These are phyloP conservation scores for Colletotrichum simmondsii DNA, from an alignment of 2,329 filamentous ascomycete species.

Conservation along the genomic window DNA sequence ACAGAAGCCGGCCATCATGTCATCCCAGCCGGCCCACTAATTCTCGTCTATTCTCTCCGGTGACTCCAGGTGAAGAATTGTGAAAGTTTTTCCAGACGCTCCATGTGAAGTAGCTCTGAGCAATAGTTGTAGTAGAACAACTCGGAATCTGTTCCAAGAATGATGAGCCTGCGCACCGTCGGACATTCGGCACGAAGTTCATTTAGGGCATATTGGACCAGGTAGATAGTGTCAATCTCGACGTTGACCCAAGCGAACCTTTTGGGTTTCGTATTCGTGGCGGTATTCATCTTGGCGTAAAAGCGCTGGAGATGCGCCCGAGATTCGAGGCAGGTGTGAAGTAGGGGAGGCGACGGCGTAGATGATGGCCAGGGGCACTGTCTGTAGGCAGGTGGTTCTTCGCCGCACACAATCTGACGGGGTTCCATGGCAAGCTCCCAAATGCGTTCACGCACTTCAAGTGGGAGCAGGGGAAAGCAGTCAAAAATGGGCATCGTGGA, in stretches of 20 bases:
- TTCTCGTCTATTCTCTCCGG: not conserved
- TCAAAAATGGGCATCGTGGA: not conserved
- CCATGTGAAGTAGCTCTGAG: not conserved
- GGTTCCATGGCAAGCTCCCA: not conserved
- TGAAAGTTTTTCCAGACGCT: not conserved
- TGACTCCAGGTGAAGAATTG: not conserved
- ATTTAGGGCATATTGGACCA: not conserved
- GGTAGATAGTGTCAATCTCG: slow-evolving; percentile 4
- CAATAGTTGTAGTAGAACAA: not conserved
- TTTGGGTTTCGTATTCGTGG: not conserved
- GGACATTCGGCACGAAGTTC: not conserved
- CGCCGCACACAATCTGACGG: not conserved
- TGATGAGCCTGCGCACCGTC: not conserved
- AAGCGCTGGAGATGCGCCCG: not conserved
- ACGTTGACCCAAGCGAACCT: not conserved
- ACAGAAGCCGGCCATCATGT: not conserved
- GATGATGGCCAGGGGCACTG: not conserved
- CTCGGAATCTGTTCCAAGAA: slow-evolving; percentile 1
- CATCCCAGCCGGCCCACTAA: slow-evolving; percentile 1
- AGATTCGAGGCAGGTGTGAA: not conserved
- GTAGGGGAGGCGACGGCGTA: not conserved
- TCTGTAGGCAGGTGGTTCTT: not conserved
- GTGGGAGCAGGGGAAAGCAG: not conserved
- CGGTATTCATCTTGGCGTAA: not conserved
- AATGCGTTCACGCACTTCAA: not conserved